Evolutionary conservation across 257 asterid species (phyloP), one percentile per base, ranked within the genome.

Genomic region (Paulownia fortunei): DNA sequence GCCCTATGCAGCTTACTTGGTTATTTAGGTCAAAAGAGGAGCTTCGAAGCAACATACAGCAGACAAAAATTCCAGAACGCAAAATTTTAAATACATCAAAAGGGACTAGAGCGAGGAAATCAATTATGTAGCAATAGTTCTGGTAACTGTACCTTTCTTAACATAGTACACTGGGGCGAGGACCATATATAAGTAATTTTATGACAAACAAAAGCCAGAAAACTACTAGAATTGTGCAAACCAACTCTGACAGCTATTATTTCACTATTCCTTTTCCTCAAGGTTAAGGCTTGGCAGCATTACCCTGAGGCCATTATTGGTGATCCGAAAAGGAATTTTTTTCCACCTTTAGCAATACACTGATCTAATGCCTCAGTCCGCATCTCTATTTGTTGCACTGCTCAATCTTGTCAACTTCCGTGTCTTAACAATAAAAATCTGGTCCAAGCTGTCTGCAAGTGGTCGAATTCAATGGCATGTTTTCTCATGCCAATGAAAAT

Each of bases 221-320:
- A 77, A 76, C 76, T 58, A 76, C 84, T 55, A 63, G 44, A 70
- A 44, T 56, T 75, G 80, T 76, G 76, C 54, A 74, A 76, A 74
- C 74, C 52, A 83, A 86, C 60, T 73, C 89, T 79, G 86, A 76
- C 84, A 83, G 30, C 67, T 47, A 69, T 76, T 60, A 11, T 72
- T 77, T 83, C 55, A 81, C 82, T 56, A 44, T 81, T 60, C 84
- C 75, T 78, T 79, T 59, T 72, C 64, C 56, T 39, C 19, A 51
- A 55, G 51, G 72, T 72, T 16, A 68, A 56, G 70, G 61, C 67
- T 63, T 19, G 72, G 21, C 37, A 46, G n/a, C 64, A 72, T 61
- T 69, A 49, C 63, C 7, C 41, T n/a, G 27, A 36, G 16, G 81
- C 76, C 52, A 19, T 63, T 6, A 68, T 44, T 18, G 77, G 42